Percentiles rank a stretch among this genome's conserved stretches.
Evolutionary conservation across 2,329 filamentous ascomycete genomes (phyloP).

Genomic region (Clarireedia homoeocarpa): DNA sequence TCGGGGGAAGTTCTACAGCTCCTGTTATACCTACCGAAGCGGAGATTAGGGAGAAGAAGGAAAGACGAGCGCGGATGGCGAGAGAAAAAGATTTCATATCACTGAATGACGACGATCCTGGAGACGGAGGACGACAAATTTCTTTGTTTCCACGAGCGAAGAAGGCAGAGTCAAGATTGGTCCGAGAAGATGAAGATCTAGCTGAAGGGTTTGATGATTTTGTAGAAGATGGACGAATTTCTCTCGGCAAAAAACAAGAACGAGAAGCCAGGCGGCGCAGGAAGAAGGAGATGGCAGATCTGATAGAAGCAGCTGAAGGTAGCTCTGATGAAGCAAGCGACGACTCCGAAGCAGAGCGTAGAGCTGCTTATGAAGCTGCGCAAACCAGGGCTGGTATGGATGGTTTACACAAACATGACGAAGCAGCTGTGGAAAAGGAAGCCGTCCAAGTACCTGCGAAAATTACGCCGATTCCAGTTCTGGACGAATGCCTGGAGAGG

Average conservation of each 20-base stretch:
- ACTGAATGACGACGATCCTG: slow-evolving; percentile 50
- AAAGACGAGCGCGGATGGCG: slow-evolving; percentile 73
- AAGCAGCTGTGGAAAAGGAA: slow-evolving; percentile 29
- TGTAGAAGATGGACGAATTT: slow-evolving; percentile 74
- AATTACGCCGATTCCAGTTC: slow-evolving; percentile 69
- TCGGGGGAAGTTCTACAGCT: slow-evolving; percentile 40
- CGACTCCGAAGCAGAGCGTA: slow-evolving; percentile 64
- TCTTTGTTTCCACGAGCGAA: slow-evolving; percentile 45
- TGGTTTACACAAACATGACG: slow-evolving; percentile 45
- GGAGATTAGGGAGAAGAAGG: slow-evolving; percentile 87
- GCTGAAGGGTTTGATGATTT: slow-evolving; percentile 91
- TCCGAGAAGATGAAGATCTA: slow-evolving; percentile 83
- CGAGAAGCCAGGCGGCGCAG: slow-evolving; percentile 58
- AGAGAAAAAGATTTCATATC: slow-evolving; percentile 63
- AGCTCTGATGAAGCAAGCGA: slow-evolving; percentile 52
- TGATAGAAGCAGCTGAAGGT: slow-evolving; percentile 74
- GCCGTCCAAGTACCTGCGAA: slow-evolving; percentile 38
- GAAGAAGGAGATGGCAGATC: slow-evolving; percentile 70
- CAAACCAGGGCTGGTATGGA: slow-evolving; percentile 87
- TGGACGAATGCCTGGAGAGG: slow-evolving; percentile 58
- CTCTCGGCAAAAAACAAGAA: slow-evolving; percentile 72
- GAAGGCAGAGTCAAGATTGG: slow-evolving; percentile 64
- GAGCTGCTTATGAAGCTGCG: slow-evolving; percentile 77
- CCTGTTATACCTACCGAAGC: slow-evolving; percentile 66
- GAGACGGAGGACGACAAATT: slow-evolving; percentile 26